Base-by-base conservation (phyloP, 2,329 filamentous ascomycete species). In the Xylariales sp. region DNA sequence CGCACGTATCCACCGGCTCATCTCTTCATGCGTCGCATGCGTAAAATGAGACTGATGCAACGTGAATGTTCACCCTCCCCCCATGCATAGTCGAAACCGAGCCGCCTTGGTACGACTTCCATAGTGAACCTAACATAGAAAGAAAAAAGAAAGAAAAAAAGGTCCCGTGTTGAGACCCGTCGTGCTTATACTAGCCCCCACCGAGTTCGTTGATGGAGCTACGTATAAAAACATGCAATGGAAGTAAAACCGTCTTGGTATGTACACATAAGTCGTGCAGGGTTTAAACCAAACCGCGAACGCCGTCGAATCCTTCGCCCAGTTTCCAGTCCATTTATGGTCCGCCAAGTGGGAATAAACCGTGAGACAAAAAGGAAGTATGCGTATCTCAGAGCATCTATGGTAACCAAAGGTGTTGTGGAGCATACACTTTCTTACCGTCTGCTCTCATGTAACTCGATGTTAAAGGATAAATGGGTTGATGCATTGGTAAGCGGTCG, bases 391-490 rank as follows among this genome's bases (percentile, higher is more conserved):
- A 12, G 28, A 5, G 28, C 36, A 34, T 64, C 30, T 68, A 70
- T 54, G 62, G 43, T 43, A 70, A 28, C 69, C 66, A 70, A 5
- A 70, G 69, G 46, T 66, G 62, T 43, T 55, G 45, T 5, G 69
- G 69, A 18, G 66, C 56, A 43, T 52, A 69, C 5, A 60, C 64
- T 54, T 54, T 68, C 46, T 61, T 69, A 34, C 74, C 74, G 36
- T 76, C 72, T 1, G 74, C 74, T 54, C 74, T 66, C 49, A 69
- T 73, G 49, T 75, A 75, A 8, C 69, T 66, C 2, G 65, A 54
- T 5, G 66, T 55, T 5, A 55, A 36, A 36, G 64, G 61, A 41
- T 61, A 65, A 2, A 52, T 52, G 30, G 57, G 65, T 55, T 53
- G 56, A 12, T 63, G 58, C 61, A 64, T 73, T 12, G 68, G 67